A percentile compares a stretch with the other conserved stretches of the same genome.
Evolutionary conservation across 1,139 yeast species (phyloP).

Genomic region (Candida sanyaensis): DNA sequence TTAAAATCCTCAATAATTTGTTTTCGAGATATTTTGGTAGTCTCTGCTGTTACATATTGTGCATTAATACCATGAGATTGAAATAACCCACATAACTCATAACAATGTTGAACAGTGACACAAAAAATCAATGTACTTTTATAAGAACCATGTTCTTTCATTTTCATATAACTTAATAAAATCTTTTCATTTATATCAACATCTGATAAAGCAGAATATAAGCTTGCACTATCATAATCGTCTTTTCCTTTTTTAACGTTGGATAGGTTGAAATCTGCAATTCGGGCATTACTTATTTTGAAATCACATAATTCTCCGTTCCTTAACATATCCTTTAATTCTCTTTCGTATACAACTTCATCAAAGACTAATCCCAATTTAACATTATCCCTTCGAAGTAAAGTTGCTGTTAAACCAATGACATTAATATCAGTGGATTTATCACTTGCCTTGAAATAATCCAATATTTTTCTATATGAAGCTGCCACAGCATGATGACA

Average conservation of each 20-base stretch:
- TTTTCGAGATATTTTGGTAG: slow-evolving; percentile 55
- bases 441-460: slow-evolving; percentile 55
- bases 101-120: slow-evolving; percentile 70
- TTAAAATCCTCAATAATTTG: slow-evolving; percentile 59
- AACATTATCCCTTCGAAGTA: slow-evolving; percentile 64
- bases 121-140: slow-evolving; percentile 78
- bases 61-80: slow-evolving; percentile 66
- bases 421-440: slow-evolving; percentile 51
- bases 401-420: slow-evolving; percentile 88
- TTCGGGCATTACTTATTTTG: slow-evolving; percentile 58
- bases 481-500: slow-evolving; percentile 90
- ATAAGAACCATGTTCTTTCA: slow-evolving; percentile 36
- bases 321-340: slow-evolving; percentile 64
- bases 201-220: slow-evolving; percentile 60
- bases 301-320: slow-evolving; percentile 74
- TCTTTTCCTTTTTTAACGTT: slow-evolving; percentile 33
- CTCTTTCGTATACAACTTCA: slow-evolving; percentile 71
- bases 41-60: slow-evolving; percentile 70
- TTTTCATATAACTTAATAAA: slow-evolving; percentile 54
- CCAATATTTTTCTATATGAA: slow-evolving; percentile 61
- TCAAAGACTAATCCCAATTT: slow-evolving; percentile 66
- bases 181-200: slow-evolving; percentile 25
- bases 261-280: slow-evolving; percentile 40
- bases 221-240: slow-evolving; percentile 56
- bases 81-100: slow-evolving; percentile 54